Base-by-base conservation (phyloP, 768 basidiomycete genomes). In the Naganishia friedmannii region DNA sequence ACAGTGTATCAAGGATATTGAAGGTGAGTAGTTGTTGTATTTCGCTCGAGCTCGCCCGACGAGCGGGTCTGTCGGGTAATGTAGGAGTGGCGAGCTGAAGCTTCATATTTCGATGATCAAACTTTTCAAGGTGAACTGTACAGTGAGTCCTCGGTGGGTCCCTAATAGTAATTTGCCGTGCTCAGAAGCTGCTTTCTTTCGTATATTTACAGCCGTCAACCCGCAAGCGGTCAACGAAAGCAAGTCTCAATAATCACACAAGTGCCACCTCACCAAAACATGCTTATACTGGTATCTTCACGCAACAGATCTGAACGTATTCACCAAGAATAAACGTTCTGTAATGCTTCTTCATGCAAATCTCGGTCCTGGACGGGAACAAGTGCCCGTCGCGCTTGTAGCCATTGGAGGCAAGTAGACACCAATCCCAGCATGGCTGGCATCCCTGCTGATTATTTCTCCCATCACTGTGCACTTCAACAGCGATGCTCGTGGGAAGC, bases 151-250 rank as follows among this genome's bases (percentile, higher is more conserved):
- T 13, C 9, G 3, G 23, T 29, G 15, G 17, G 87, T 8, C 4
- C 82, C 84, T 0, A 87, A 87, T 1, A 83, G 87, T 87, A 88
- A 86, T 73, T 88, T 88, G 0, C 34, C 34, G 87, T 86, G 86
- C 46, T 65, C 82, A 67, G 0, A 3, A 37, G 0, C 13, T 32
- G 32, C n/a, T 8, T 54, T 8, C 29, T 26, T 28, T 10, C 63
- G 8, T 60, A 51, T 31, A 55, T 46, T 57, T 34, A 8, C 54
- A 78, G 79, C 75, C 84, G 90, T 91, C 31, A 91, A 91, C 75
- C 90, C 90, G 0, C 88, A 90, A 74, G 90, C 90, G 0, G 84
- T 91, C 68, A 90, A 90, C 74, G 85, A 90, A 74, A 73, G 79
- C 79, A 76, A 29, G 84, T 84, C 6, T 86, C 88, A 39, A 88